phyloP scores from a whole-genome alignment of 2,329 filamentous ascomycete genomes.

The Waltergamsia citrina region DNA sequence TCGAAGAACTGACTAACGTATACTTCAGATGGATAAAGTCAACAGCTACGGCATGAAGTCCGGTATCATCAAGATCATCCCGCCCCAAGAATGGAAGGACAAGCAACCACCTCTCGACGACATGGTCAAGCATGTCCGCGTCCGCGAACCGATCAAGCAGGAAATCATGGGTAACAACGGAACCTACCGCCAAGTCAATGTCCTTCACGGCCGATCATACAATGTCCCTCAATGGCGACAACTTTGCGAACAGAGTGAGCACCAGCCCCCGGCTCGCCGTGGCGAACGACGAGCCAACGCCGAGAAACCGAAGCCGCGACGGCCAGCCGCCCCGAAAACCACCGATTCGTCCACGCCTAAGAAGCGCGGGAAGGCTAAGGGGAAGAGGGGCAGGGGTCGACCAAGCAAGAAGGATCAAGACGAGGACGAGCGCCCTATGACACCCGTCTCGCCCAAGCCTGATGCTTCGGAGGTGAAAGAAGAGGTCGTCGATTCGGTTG shows the following conservation, averaged over 20 bases:
- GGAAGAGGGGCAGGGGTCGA: constrained; percentile 20
- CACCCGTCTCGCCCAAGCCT: constrained; percentile 44
- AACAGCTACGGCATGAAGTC: constrained; percentile 96
- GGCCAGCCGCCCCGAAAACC: constrained; percentile 23
- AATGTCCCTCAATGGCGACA: constrained; percentile 94
- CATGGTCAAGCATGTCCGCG: constrained; percentile 79
- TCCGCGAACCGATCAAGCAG: constrained; percentile 96
- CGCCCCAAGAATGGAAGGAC: constrained; percentile 87
- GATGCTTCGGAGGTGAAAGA: constrained; percentile 20
- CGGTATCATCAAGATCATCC: constrained; percentile 92
- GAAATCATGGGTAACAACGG: constrained; percentile 95
- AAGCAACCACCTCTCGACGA: constrained; percentile 71
- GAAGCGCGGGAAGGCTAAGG: constrained; percentile 23
- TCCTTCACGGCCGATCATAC: constrained; percentile 91
- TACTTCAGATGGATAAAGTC: constrained; percentile 61
- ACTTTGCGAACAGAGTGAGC: constrained; percentile 87
- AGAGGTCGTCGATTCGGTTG: constrained; percentile 33
- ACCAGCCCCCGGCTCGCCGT: constrained; percentile 86
- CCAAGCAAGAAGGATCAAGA: constrained; percentile 23
- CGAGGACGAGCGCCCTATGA: constrained; percentile 46
- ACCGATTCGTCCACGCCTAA: constrained; percentile 20
- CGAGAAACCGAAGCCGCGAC: constrained; percentile 37
- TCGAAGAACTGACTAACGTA: neutral
- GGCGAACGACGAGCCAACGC: constrained; percentile 66
- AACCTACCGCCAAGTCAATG: constrained; percentile 93